Base-by-base conservation (phyloP, 768 basidiomycete genomes). In the Mycena metata region DNA sequence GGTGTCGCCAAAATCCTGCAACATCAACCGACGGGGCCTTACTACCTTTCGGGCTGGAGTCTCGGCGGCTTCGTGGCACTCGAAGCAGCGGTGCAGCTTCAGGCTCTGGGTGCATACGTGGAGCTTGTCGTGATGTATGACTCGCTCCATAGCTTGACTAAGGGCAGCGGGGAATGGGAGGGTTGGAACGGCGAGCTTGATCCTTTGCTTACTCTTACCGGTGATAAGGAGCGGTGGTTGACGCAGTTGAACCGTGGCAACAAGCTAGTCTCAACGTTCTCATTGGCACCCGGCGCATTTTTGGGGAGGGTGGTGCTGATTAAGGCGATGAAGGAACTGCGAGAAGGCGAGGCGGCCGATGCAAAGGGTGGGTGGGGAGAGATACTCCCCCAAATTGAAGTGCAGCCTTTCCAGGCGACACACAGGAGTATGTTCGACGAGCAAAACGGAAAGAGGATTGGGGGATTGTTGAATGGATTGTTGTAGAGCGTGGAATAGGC, bases 31-130 rank as follows among this genome's bases (percentile, higher is more conserved):
- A 52, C 51, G 51, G 51, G 51, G 30, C 51, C 51, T 35, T 52
- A 52, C 51, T 52, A 52, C 51, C 51, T 52, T 33, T 35, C 51
- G 51, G 51, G 51, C 33, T 35, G 51, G 51, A 52, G 51, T 36
- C 51, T 52, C 51, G 51, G 51, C 33, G 51, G 51, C 51, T 52
- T 52, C 51, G 51, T 52, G 51, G 51, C 51, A 52, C 51, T 52
- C 26, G 51, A 52, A 52, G 51, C 51, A 33, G 51, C 51, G 33
- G 33, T 36, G 33, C 51, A 52, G 51, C 33, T 52, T 52, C 51
- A 52, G 33, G 51, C 51, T 36, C 51, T 52, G 33, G 51, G 51
- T n/a, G 33, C 30, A 52, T 36, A 10, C 24, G 51, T 52, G 33
- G 51, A 52, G 51, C 51, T 52, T 36, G 51, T 52, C 33, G 51